Evolutionary conservation across 371 early-diverging fungal species (phyloP).

Genomic region (Mortierella sp.): DNA sequence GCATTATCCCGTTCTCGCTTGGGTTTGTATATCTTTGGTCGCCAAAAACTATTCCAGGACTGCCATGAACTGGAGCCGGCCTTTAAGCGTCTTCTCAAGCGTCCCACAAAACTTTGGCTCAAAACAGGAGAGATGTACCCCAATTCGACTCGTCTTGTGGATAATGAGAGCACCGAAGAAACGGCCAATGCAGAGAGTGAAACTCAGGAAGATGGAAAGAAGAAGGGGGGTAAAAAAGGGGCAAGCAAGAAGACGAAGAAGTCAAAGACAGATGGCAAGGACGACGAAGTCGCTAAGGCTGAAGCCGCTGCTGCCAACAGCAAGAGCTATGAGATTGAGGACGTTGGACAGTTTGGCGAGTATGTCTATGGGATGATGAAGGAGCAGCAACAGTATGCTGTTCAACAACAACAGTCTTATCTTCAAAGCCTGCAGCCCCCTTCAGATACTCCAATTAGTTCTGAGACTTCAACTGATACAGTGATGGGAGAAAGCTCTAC

Average conservation of each 20-base stretch:
- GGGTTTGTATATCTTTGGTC: slow-evolving; percentile 93
- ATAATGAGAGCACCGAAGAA: background rate
- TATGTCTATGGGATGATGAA: slow-evolving; percentile 81
- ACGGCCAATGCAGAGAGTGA: slow-evolving; percentile 15
- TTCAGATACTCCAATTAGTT: background rate
- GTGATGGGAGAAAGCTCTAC: slow-evolving; percentile 6
- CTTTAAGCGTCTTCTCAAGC: slow-evolving; percentile 64
- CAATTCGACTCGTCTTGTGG: slow-evolving; percentile 35
- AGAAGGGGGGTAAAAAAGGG: slow-evolving; percentile 2
- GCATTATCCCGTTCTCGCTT: slow-evolving; percentile 94
- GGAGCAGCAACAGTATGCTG: slow-evolving; percentile 72
- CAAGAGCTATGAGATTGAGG: slow-evolving; percentile 57
- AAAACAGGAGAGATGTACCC: slow-evolving; percentile 72
- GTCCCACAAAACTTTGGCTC: slow-evolving; percentile 69
- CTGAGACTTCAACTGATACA: background rate
- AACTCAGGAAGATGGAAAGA: background rate
- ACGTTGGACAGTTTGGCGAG: slow-evolving; percentile 73
- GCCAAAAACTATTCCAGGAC: slow-evolving; percentile 76
- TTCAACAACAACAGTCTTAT: slow-evolving; percentile 53
- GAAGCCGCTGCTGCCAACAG: slow-evolving; percentile 48
- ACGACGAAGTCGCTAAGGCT: slow-evolving; percentile 25
- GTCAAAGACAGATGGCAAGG: slow-evolving; percentile 18
- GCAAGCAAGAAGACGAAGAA: slow-evolving; percentile 17
- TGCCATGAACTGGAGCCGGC: slow-evolving; percentile 83
- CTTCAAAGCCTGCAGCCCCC: slow-evolving; percentile 29